Evolutionary conservation across 2,329 filamentous ascomycete genomes (phyloP).

Genomic region (Arthrobotrys sphaeroides): DNA sequence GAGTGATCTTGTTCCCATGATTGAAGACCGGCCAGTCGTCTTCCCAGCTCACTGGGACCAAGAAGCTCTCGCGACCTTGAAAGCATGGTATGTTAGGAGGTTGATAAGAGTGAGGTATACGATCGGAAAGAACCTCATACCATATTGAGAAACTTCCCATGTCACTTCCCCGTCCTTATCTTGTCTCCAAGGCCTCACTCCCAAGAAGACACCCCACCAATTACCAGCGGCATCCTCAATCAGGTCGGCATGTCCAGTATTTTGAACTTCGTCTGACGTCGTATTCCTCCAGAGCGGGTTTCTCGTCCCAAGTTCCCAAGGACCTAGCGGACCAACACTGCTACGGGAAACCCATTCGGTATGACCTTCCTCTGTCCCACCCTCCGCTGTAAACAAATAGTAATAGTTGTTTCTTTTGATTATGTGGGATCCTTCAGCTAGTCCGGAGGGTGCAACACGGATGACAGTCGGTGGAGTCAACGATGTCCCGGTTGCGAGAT

Average conservation of each 20-base stretch:
- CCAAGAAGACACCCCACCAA: slow-evolving; percentile 66
- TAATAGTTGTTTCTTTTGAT: slow-evolving; percentile 70
- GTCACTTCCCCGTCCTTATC: slow-evolving; percentile 30
- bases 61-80: slow-evolving; percentile 65
- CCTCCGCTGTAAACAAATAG: slow-evolving; percentile 70
- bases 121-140: neutral
- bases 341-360: slow-evolving; percentile 70
- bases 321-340: slow-evolving; percentile 37
- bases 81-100: slow-evolving; percentile 5
- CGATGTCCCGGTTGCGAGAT: slow-evolving; percentile 63
- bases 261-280: slow-evolving; percentile 61
- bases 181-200: slow-evolving; percentile 48
- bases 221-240: slow-evolving; percentile 64
- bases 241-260: slow-evolving; percentile 66
- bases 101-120: neutral
- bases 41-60: slow-evolving; percentile 65
- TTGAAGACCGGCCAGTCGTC: slow-evolving; percentile 68
- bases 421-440: slow-evolving; percentile 70
- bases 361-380: slow-evolving; percentile 71
- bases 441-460: slow-evolving; percentile 58
- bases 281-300: slow-evolving; percentile 63
- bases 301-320: slow-evolving; percentile 67
- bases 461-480: slow-evolving; percentile 60
- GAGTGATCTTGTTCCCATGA: slow-evolving; percentile 63
- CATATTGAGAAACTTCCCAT: slow-evolving; percentile 51